Conservation (phyloP, 2,329 filamentous ascomycete genomes). For the Alternaria angustiovoidea region DNA sequence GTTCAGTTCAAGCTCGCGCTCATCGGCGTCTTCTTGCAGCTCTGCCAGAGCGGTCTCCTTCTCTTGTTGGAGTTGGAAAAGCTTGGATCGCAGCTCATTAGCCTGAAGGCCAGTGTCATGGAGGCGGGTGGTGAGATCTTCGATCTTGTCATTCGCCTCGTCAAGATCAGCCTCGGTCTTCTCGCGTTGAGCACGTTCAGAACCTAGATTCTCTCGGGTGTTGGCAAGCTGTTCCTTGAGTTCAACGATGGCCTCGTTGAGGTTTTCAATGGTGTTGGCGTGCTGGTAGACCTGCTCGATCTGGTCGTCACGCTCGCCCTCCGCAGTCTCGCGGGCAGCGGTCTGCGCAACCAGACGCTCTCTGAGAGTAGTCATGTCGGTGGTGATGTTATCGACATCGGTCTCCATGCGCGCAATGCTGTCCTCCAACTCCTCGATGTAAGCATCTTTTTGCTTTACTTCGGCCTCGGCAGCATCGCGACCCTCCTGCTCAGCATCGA, state of each 20-base stretch:
- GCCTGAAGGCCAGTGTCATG: slow-evolving; percentile 54
- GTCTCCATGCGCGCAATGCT: slow-evolving; percentile 49
- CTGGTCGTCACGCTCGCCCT: slow-evolving; percentile 51
- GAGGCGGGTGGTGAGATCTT: slow-evolving; percentile 51
- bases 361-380: slow-evolving; percentile 45
- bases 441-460: slow-evolving; percentile 48
- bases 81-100: slow-evolving; percentile 59
- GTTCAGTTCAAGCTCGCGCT: slow-evolving; percentile 52
- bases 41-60: slow-evolving; percentile 51
- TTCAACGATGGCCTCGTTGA: slow-evolving; percentile 46
- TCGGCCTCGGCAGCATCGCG: slow-evolving; percentile 52
- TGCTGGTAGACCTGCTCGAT: slow-evolving; percentile 46
- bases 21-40: slow-evolving; percentile 48
- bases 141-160: slow-evolving; percentile 52
- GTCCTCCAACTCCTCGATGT: slow-evolving; percentile 52
- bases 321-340: slow-evolving; percentile 42
- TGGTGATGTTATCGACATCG: slow-evolving; percentile 45
- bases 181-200: slow-evolving; percentile 55
- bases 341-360: slow-evolving; percentile 47
- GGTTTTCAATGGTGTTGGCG: slow-evolving; percentile 44
- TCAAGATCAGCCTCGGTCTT: slow-evolving; percentile 55
- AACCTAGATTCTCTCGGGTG: slow-evolving; percentile 48
- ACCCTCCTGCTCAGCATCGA: slow-evolving; percentile 48
- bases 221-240: slow-evolving; percentile 51
- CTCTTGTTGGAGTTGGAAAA: slow-evolving; percentile 56